phyloP scores from a whole-genome alignment of 1,284 basidiomycete species.

The Agaricales sp. region DNA sequence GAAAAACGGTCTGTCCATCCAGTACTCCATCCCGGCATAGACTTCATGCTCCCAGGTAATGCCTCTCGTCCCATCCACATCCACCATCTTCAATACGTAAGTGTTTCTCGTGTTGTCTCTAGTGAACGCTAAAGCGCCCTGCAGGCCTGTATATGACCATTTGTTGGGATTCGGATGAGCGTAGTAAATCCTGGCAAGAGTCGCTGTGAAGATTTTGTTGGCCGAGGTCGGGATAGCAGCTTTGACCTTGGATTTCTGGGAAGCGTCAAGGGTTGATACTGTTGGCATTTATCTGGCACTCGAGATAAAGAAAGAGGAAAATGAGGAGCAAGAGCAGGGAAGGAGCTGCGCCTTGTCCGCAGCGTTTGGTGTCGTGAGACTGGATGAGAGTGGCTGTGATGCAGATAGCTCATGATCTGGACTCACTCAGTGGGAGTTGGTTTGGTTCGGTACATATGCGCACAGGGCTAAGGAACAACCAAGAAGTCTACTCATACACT shows the following conservation, averaged over 20 bases:
- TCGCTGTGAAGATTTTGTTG: conserved; percentile 71
- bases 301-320: background rate
- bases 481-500: too few relatives aligned
- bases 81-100: conserved; percentile 70
- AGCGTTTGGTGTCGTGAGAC: too few relatives aligned
- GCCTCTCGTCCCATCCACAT: conserved; percentile 74
- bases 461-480: too few relatives aligned
- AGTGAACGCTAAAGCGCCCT: conserved; percentile 74
- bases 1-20: conserved; percentile 86
- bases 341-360: too few relatives aligned
- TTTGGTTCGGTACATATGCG: too few relatives aligned
- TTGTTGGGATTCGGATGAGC: conserved; percentile 63
- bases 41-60: conserved; percentile 94
- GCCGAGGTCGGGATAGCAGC: conserved; percentile 42
- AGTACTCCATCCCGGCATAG: conserved; percentile 78
- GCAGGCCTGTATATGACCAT: conserved; percentile 81
- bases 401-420: too few relatives aligned
- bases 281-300: conserved; percentile 60
- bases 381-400: too few relatives aligned
- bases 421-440: too few relatives aligned
- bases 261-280: conserved; percentile 54
- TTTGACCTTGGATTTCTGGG: conserved; percentile 75
- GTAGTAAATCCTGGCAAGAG: conserved; percentile 81
- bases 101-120: conserved; percentile 50
- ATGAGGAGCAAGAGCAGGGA: background rate